Evolutionary conservation across 495 filamentous ascomycete genomes (phyloP).

Genomic region (Umbilicaria muhlenbergii): DNA sequence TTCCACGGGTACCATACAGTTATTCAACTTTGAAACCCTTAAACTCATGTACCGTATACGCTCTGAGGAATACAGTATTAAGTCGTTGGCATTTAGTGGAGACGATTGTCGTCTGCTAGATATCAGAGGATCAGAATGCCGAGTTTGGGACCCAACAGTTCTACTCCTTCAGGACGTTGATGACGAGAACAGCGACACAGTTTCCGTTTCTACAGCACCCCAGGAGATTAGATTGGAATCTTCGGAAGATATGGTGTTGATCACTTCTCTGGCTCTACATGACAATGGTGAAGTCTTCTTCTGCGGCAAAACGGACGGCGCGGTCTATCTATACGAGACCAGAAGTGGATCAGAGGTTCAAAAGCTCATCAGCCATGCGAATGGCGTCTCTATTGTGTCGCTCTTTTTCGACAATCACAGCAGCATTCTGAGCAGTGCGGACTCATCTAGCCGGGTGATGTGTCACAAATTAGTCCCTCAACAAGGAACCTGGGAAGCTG

Average conservation of each 20-base stretch:
- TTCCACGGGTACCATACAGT: constrained; percentile 15
- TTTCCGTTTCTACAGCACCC: constrained; percentile 5
- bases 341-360: constrained; percentile 2
- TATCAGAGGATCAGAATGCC: constrained; percentile 19
- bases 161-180: constrained; percentile 9
- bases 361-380: constrained; percentile 5
- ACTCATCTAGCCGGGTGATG: constrained; percentile 3
- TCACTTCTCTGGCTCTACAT: constrained; percentile 4
- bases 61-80: constrained; percentile 13
- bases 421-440: not conserved
- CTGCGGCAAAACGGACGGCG: constrained; percentile 9
- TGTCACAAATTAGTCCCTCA: not conserved
- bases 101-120: constrained; percentile 17
- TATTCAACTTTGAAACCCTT: constrained; percentile 23
- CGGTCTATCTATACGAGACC: constrained; percentile 7
- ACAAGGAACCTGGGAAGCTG: not conserved
- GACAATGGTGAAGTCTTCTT: not conserved
- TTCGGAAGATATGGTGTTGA: not conserved
- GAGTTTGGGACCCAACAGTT: constrained; percentile 18
- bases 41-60: constrained; percentile 17
- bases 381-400: constrained; percentile 1
- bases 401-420: constrained; percentile 2
- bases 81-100: constrained; percentile 15
- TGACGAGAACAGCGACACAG: constrained; percentile 11
- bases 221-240: constrained; percentile 4